phyloP scores from a whole-genome alignment of 2,329 filamentous ascomycete genomes.

The Aspergillus cejpii region DNA sequence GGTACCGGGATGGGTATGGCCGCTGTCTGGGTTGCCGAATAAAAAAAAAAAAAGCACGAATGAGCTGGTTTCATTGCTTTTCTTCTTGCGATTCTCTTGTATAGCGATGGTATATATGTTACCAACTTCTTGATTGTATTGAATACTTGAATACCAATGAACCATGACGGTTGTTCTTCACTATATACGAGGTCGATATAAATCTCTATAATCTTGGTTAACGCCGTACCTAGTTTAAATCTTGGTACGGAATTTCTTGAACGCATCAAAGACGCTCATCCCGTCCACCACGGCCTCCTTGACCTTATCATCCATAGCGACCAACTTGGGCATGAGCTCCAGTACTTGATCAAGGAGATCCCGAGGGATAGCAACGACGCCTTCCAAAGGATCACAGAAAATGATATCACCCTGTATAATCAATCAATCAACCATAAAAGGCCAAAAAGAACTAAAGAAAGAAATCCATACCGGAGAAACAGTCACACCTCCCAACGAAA shows the following conservation, averaged over 20 bases:
- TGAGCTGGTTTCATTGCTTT: conserved; percentile 19
- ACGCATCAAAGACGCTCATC: conserved; percentile 58
- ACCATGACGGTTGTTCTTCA: not conserved
- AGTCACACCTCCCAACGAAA: conserved; percentile 37
- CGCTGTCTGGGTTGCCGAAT: conserved; percentile 91
- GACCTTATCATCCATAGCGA: conserved; percentile 53
- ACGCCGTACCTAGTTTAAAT: conserved; percentile 4
- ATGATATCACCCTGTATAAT: conserved; percentile 55
- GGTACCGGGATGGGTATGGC: conserved; percentile 98
- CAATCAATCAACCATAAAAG: conserved; percentile 1
- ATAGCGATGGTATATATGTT: conserved; percentile 11
- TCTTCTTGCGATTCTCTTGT: conserved; percentile 11
- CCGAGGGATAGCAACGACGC: conserved; percentile 61
- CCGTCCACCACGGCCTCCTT: conserved; percentile 59
- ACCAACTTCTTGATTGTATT: conserved; percentile 12
- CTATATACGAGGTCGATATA: not conserved
- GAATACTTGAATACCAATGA: conserved; percentile 19
- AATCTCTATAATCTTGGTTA: not conserved
- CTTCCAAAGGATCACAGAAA: conserved; percentile 63
- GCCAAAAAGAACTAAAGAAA: not conserved
- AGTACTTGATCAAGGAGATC: conserved; percentile 55
- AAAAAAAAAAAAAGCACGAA: conserved; percentile 32
- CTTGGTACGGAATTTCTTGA: conserved; percentile 49
- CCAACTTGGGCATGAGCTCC: conserved; percentile 51
- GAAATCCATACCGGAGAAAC: conserved; percentile 35